Base-by-base conservation (phyloP, 140 eudicot genomes). In the Erigeron philadelphicus region DNA sequence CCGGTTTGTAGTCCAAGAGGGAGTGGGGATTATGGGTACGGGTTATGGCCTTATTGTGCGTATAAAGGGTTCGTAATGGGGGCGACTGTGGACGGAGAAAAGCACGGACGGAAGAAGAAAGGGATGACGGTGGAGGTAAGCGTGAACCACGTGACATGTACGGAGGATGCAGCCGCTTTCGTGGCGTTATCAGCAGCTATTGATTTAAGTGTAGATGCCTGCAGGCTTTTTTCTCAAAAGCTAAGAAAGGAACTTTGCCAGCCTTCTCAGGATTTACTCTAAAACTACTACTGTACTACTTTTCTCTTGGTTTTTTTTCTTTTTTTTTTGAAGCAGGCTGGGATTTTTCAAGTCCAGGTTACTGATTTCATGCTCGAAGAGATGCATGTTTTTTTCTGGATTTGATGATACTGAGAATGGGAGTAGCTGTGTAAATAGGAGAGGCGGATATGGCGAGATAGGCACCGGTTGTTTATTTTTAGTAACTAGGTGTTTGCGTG, bases 51-150 rank as follows among this genome's bases (percentile, higher is more conserved):
- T 2, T 83, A 86, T 38, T 72, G 82, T 4, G 66, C 88, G 83
- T 91, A 88, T 69, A 68, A 82, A n/a, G 98, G 98, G 12, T 92
- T 92, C 65, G 96, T 92, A 68, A 92, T 92, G 98, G 88, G 96
- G 0, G 84, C 96, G 0, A 82, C 96, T 1, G 87, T 92, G 49
- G 49, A 45, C 55, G 87, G 48, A 31, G 38, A 31, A 31, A 31
- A 31, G 38, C 2, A 6, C 91, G 95, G 85, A 72, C 0, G 88
- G 87, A 11, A 55, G 75, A 75, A 64, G 12, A 85, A 21, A 69
- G 87, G 71, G 95, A 96, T 53, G 96, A 78, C 38, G 80, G 98
- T 92, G 79, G 98, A 88, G 70, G 91, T 92, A 2, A 95, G 98
- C 59, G 83, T 79, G 18, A 90, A 84, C 59, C 98, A 92, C 77